Percentiles rank a stretch among this genome's conserved stretches.
Conservation (phyloP, 768 basidiomycete genomes). For the Daedaleopsis sinensis region DNA sequence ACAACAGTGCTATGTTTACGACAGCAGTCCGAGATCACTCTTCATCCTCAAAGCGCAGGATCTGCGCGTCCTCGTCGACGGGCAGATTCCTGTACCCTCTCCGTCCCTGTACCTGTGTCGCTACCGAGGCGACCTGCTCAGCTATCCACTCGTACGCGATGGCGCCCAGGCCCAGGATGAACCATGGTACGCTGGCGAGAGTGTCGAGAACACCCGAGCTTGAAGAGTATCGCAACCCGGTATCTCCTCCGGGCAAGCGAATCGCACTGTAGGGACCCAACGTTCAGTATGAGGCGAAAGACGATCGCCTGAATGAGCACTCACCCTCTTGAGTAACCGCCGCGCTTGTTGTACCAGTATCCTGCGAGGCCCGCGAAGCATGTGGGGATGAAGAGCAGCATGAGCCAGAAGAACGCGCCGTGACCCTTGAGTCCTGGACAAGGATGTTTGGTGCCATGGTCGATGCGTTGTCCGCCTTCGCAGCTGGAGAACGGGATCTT, state of each 20-base stretch:
- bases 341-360: slow-evolving; percentile 81
- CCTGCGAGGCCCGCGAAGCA: slow-evolving; percentile 73
- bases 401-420: slow-evolving; percentile 82
- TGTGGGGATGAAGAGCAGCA: slow-evolving; percentile 76
- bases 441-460: slow-evolving; percentile 70
- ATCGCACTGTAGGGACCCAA: slow-evolving; percentile 56
- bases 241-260: slow-evolving; percentile 66
- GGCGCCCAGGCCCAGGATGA: slow-evolving; percentile 75
- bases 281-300: background rate
- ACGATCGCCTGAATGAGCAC: slow-evolving; percentile 30
- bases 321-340: slow-evolving; percentile 75
- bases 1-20: slow-evolving; percentile 7
- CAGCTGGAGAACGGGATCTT: slow-evolving; percentile 90
- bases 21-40: slow-evolving; percentile 31
- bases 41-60: slow-evolving; percentile 85
- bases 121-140: slow-evolving; percentile 45
- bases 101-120: slow-evolving; percentile 46
- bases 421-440: slow-evolving; percentile 85
- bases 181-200: slow-evolving; percentile 89
- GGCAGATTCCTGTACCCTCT: slow-evolving; percentile 73
- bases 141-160: slow-evolving; percentile 71
- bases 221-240: slow-evolving; percentile 37
- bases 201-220: slow-evolving; percentile 64
- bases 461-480: slow-evolving; percentile 75
- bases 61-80: slow-evolving; percentile 88